Conservation (phyloP, 2,329 filamentous ascomycete species). For the Scedosporium dehoogii region DNA sequence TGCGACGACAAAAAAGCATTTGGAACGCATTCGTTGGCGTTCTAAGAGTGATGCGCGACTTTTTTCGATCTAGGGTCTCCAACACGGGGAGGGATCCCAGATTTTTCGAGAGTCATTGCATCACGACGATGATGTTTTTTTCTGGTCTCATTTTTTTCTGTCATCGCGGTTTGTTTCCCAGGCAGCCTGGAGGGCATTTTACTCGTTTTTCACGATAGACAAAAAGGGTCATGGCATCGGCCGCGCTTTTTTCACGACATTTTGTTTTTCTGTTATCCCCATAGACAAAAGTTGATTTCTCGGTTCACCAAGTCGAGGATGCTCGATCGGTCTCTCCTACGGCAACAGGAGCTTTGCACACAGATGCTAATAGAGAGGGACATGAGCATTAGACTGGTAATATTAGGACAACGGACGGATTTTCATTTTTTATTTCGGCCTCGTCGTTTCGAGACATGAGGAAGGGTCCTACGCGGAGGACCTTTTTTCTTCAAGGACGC, state of each 20-base stretch:
- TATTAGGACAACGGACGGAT: slow-evolving; percentile 6
- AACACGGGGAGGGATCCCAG: slow-evolving; percentile 22
- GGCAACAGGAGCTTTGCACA: slow-evolving; percentile 8
- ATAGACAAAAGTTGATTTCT: slow-evolving; percentile 62
- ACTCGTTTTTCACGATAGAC: slow-evolving; percentile 23
- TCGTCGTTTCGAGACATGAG: not conserved
- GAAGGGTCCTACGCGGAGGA: not conserved
- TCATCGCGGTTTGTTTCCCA: slow-evolving; percentile 23
- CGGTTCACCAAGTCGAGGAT: slow-evolving; percentile 27
- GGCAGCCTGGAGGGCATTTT: slow-evolving; percentile 25
- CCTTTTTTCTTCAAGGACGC: not conserved
- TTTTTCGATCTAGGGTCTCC: slow-evolving; percentile 27
- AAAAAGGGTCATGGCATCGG: slow-evolving; percentile 32
- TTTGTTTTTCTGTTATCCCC: slow-evolving; percentile 13
- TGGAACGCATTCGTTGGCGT: not conserved
- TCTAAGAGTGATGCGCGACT: not conserved
- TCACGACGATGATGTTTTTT: slow-evolving; percentile 8
- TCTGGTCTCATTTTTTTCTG: slow-evolving; percentile 19
- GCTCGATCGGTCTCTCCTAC: slow-evolving; percentile 14
- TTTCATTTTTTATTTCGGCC: slow-evolving; percentile 2
- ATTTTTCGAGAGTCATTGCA: slow-evolving; percentile 3
- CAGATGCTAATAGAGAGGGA: slow-evolving; percentile 4
- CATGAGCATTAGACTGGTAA: slow-evolving; percentile 7
- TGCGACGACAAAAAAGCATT: slow-evolving; percentile 22
- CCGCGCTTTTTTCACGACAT: slow-evolving; percentile 22